Evolutionary conservation across 306 rosid species (phyloP), one percentile per base, ranked within the genome.

Genomic region (Cicer arietinum): DNA sequence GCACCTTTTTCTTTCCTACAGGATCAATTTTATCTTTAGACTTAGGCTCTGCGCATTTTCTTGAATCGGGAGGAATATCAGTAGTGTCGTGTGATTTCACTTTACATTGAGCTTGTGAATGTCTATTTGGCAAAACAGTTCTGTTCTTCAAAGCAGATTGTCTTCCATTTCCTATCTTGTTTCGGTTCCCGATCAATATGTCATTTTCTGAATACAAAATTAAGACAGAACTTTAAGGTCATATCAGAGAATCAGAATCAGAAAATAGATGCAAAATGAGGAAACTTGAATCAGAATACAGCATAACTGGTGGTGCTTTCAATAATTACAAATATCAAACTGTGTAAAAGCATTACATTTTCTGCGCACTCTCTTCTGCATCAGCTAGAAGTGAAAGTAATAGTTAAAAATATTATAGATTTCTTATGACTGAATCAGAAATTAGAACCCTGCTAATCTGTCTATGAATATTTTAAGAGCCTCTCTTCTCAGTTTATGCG

Each of bases 161-260:
- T 64, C 79, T 79, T 69, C 81, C 78, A 20, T 71, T 81, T 54
- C 80, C 81, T 52, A n/a, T 75, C 83, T 77, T 82, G 83, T 87
- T 89, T 80, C 62, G 84, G 65, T 80, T 81, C 61, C 98, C 91
- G 16, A 93, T 82, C 83, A 75, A 12, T 2, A 3, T 2, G 79
- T 93, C 98, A 67, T 93, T 93, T 12, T 89, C 98, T 93, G 88
- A 76, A 61, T 67, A 80, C 46, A 74, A 67, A 82, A 81, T 35
- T 66, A 79, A 75, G 54, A 66, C 65, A 70, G 65, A 61, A 70
- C n/a, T 60, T 30, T 41, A 43, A 52, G 66, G 57, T 52, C 52
- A 54, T 64, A 58, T 64, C 54, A n/a, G 16, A 70, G 35, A 40
- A 14, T 50, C 53, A 40, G 54, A 67, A 37, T 13, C 18, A 16